phyloP scores from a whole-genome alignment of 345 rosid species.

The Citrus medica region DNA sequence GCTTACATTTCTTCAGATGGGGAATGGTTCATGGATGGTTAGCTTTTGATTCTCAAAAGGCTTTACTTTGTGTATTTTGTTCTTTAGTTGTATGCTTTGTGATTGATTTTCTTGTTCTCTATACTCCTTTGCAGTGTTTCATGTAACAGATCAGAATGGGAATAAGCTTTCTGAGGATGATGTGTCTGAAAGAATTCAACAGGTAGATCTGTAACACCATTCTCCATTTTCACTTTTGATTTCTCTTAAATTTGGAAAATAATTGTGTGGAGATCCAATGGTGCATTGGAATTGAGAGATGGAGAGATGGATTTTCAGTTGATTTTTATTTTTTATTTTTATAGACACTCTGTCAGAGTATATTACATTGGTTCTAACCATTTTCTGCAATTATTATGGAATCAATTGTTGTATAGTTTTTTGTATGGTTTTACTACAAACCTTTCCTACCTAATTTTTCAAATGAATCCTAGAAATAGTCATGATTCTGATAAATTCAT shows the following conservation, averaged over 20 bases:
- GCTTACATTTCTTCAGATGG: conserved; percentile 91
- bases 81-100: background rate
- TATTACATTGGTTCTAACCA: background rate
- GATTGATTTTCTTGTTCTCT: conserved; percentile 11
- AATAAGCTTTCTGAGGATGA: conserved; percentile 59
- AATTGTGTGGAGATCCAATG: background rate
- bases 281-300: background rate
- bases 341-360: background rate
- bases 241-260: background rate
- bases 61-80: background rate
- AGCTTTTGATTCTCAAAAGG: conserved; percentile 15
- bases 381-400: background rate
- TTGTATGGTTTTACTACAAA: background rate
- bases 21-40: conserved; percentile 92
- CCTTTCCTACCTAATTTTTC: background rate
- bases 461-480: background rate
- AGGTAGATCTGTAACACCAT: conserved; percentile 47
- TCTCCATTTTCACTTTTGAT: background rate
- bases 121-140: conserved; percentile 49
- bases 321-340: background rate
- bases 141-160: conserved; percentile 72
- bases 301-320: background rate
- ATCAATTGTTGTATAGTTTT: background rate
- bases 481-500: background rate
- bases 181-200: conserved; percentile 67